Conservation (phyloP, 305 asterid genomes). For the Galium porrigens region DNA sequence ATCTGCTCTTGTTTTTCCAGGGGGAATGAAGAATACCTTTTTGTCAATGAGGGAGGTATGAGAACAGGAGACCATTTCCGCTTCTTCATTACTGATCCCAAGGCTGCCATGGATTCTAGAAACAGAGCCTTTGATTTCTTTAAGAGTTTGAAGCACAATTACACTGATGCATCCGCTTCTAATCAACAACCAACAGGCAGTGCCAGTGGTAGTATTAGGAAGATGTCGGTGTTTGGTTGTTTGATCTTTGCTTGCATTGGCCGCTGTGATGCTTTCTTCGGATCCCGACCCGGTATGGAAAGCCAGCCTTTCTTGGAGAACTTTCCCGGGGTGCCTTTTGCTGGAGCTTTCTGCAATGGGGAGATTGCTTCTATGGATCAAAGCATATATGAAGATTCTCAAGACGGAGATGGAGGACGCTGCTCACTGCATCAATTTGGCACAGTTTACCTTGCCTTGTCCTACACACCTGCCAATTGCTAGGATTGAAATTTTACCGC, state of each 20-base stretch:
- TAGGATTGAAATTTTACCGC: background rate
- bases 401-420: constrained; percentile 22
- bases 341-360: constrained; percentile 62
- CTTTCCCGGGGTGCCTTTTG: constrained; percentile 50
- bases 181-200: background rate
- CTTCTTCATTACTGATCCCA: constrained; percentile 46
- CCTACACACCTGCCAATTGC: constrained; percentile 31
- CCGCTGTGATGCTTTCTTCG: constrained; percentile 48
- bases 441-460: constrained; percentile 48
- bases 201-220: constrained; percentile 6
- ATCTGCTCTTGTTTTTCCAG: constrained; percentile 26
- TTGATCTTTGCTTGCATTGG: constrained; percentile 60
- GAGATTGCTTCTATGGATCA: constrained; percentile 37
- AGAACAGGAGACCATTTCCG: constrained; percentile 65
- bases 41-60: constrained; percentile 41
- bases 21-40: constrained; percentile 67
- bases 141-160: constrained; percentile 27
- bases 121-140: constrained; percentile 30
- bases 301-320: constrained; percentile 47
- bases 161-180: constrained; percentile 6
- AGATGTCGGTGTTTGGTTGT: constrained; percentile 52
- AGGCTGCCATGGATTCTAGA: constrained; percentile 37
- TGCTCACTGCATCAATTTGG: constrained; percentile 49
- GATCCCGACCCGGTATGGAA: constrained; percentile 28
- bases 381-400: constrained; percentile 1